A percentile compares a stretch with the other conserved stretches of the same genome.
Evolutionary conservation across 1,284 basidiomycete species (phyloP).

Genomic region (Ustilago crameri): DNA sequence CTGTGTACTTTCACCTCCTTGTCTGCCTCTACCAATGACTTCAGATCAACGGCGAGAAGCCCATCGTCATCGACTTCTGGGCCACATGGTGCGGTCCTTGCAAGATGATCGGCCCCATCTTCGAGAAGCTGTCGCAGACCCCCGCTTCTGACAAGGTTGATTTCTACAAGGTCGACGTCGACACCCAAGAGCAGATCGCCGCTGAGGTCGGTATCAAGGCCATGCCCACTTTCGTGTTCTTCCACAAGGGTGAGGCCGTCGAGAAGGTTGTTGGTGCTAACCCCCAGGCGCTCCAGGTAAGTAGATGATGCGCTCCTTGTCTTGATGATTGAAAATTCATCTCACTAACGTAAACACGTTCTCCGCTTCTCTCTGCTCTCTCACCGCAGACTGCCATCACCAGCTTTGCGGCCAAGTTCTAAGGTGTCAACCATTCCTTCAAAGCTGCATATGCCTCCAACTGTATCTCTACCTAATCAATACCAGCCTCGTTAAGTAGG

Average conservation of each 20-base stretch:
- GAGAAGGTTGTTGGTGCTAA: slow-evolving; percentile 76
- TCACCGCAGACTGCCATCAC: no score
- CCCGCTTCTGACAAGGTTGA: slow-evolving; percentile 70
- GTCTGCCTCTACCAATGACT: not conserved
- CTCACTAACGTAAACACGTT: no score
- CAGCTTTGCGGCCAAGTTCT: no score
- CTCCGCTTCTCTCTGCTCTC: no score
- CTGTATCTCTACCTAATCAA: no score
- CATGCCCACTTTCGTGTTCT: slow-evolving; percentile 83
- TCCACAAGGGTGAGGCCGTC: slow-evolving; percentile 77
- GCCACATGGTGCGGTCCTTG: slow-evolving; percentile 72
- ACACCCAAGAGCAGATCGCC: slow-evolving; percentile 70
- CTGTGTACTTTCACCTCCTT: not conserved
- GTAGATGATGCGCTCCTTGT: slow-evolving; percentile 41
- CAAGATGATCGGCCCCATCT: slow-evolving; percentile 80
- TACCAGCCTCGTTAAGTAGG: no score
- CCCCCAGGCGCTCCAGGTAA: slow-evolving; percentile 71
- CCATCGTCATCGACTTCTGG: slow-evolving; percentile 67
- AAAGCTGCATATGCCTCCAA: no score
- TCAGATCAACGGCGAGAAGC: slow-evolving; percentile 72
- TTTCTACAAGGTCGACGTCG: slow-evolving; percentile 79
- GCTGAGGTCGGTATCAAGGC: slow-evolving; percentile 79
- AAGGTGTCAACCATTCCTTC: no score
- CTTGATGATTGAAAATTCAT: not conserved
- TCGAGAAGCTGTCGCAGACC: slow-evolving; percentile 75